Evolutionary conservation across 257 asterid genomes (phyloP), one percentile per base, ranked within the genome.

Genomic region (Orobanche coerulescens): DNA sequence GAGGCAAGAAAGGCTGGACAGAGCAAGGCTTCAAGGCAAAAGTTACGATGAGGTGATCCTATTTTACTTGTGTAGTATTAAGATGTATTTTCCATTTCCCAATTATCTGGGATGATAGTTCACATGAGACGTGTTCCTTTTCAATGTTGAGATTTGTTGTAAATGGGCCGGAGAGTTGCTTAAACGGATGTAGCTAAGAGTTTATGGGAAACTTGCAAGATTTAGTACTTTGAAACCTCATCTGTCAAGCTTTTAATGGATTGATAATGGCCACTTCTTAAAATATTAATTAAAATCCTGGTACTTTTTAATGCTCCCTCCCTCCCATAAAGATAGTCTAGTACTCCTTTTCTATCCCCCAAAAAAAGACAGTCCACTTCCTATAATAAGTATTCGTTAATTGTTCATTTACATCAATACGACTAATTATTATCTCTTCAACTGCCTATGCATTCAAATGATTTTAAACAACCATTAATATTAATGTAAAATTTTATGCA

Each of bases 1-100:
- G 78, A 85, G 78, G 88, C 88, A 80, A 65, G 99, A 93, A 78
- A 76, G 93, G 77, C 88, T 61, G 78, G 92, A 89, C 49, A 83
- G 99, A 65, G 96, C 99, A 68, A 83, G 76, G 75, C 58, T 33
- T 66, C 92, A 84, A 71, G 94, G 94, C 64, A 89, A 79, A 79
- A 73, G 79, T 76, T 76, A 74, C 55, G 95, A 93, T 71, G 99
- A 93, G 97, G 99, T 93, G 79, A 71, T 68, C 60, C 60, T 4
- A 16, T 18, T 76, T 69, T 66, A 44, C 61, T 46, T 33, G 12
- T 28, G 57, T 66, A 2, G 44, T 26, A 34, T 61, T 39, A 23
- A n/a, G 26, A 37, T 64, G n/a, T 34, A 61, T 60, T 70, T 66
- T 61, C 54, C 54, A 8, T 28, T 47, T 74, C 30, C 58, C 73